These are phyloP conservation scores for Brassica balearica DNA, from an alignment of 441 rosid species.

Conservation along the genomic window DNA sequence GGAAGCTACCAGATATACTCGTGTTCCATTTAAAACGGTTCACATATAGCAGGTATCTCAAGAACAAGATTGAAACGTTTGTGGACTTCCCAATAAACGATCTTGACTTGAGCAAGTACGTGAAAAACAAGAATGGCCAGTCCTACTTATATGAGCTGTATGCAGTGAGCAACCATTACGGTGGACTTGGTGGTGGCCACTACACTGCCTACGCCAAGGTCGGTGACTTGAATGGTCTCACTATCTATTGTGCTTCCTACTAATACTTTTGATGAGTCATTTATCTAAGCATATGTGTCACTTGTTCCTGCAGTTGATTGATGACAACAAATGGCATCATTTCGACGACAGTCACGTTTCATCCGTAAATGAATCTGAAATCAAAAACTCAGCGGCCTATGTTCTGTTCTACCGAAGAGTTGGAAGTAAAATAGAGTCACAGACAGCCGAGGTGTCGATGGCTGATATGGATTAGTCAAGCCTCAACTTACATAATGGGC, in stretches of 20 bases:
- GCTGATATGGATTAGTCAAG: slow-evolving; percentile 27
- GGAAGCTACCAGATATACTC: slow-evolving; percentile 74
- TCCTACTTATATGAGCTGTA: slow-evolving; percentile 62
- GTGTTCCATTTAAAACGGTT: slow-evolving; percentile 75
- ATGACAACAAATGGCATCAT: slow-evolving; percentile 89
- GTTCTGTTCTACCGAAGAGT: slow-evolving; percentile 84
- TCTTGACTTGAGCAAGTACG: slow-evolving; percentile 68
- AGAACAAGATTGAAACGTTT: slow-evolving; percentile 67
- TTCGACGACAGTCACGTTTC: slow-evolving; percentile 87
- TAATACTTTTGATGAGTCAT: background rate
- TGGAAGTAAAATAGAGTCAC: slow-evolving; percentile 38
- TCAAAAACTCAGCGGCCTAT: slow-evolving; percentile 83
- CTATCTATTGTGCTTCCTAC: background rate
- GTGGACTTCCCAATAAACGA: slow-evolving; percentile 67
- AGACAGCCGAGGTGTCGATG: slow-evolving; percentile 25
- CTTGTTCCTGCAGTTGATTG: slow-evolving; percentile 63
- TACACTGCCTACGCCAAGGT: slow-evolving; percentile 81
- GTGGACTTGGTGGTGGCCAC: slow-evolving; percentile 77
- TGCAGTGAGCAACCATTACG: slow-evolving; percentile 76
- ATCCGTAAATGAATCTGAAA: slow-evolving; percentile 68
- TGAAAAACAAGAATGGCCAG: slow-evolving; percentile 57
- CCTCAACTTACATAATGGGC: background rate
- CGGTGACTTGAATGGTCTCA: slow-evolving; percentile 12
- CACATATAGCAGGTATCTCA: slow-evolving; percentile 69
- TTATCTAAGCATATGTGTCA: slow-evolving; percentile 12